These are phyloP conservation scores for Backusella sp. DNA, from an alignment of 192 early-diverging fungal species.

Conservation along the genomic window DNA sequence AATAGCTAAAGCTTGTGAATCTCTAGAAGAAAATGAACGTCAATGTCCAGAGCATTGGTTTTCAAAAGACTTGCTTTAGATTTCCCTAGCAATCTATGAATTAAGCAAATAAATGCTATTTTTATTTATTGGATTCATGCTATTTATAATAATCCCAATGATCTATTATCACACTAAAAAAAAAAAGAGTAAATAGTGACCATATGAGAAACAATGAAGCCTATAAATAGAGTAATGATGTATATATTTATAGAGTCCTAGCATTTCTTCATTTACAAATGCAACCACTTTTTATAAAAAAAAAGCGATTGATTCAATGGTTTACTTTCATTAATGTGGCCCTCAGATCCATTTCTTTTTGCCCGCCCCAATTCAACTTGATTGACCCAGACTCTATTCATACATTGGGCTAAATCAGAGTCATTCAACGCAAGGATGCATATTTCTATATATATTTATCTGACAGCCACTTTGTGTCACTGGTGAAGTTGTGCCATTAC, in stretches of 20 bases:
- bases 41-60: slow-evolving; percentile 30
- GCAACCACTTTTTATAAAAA: not conserved
- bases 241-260: not conserved
- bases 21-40: slow-evolving; percentile 33
- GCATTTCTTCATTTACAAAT: too few relatives aligned
- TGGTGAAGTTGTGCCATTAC: not conserved
- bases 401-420: not conserved
- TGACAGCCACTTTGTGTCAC: not conserved
- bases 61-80: not conserved
- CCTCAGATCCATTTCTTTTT: not conserved
- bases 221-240: not conserved
- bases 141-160: too few relatives aligned
- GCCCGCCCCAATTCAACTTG: too few relatives aligned
- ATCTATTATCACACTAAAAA: not conserved
- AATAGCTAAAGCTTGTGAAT: slow-evolving; percentile 56
- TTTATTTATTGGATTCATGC: not conserved
- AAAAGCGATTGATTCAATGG: not conserved
- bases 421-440: not conserved
- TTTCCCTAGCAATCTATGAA: not conserved
- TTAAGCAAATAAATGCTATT: not conserved
- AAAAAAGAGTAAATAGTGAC: not conserved
- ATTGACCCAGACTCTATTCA: too few relatives aligned
- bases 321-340: not conserved
- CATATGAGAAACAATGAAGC: not conserved
- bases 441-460: not conserved